phyloP scores from a whole-genome alignment of 495 filamentous ascomycete genomes.

The Penicillium arizonense region DNA sequence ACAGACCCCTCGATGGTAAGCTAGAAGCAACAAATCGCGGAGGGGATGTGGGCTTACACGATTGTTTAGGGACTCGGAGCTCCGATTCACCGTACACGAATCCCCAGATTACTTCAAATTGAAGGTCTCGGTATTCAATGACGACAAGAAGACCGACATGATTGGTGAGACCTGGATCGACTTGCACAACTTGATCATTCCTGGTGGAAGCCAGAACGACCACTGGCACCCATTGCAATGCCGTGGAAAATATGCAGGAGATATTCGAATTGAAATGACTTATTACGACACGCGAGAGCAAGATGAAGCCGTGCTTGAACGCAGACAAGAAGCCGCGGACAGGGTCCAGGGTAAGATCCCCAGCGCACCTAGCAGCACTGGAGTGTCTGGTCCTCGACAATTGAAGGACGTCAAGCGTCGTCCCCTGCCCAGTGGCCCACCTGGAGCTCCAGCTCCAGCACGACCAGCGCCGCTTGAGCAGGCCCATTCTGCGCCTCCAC shows the following conservation, averaged over 20 bases:
- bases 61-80: slow-evolving; percentile 82
- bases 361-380: slow-evolving; percentile 19
- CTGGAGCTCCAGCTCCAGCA: slow-evolving; percentile 35
- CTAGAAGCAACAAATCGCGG: slow-evolving; percentile 1
- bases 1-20: slow-evolving; percentile 93
- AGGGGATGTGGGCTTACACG: slow-evolving; percentile 22
- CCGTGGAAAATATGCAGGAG: slow-evolving; percentile 91
- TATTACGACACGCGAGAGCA: slow-evolving; percentile 91
- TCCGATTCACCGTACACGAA: slow-evolving; percentile 94
- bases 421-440: slow-evolving; percentile 73
- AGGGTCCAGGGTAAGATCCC: slow-evolving; percentile 28
- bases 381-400: slow-evolving; percentile 59
- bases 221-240: slow-evolving; percentile 85
- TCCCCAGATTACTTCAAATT: slow-evolving; percentile 92
- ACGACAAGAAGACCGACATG: slow-evolving; percentile 93
- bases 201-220: slow-evolving; percentile 88
- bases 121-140: slow-evolving; percentile 95
- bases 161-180: slow-evolving; percentile 92
- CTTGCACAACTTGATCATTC: slow-evolving; percentile 74
- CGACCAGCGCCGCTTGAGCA: slow-evolving; percentile 29
- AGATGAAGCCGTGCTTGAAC: slow-evolving; percentile 59
- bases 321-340: slow-evolving; percentile 47
- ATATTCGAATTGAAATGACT: slow-evolving; percentile 92
- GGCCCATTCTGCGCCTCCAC: slow-evolving; percentile 20
- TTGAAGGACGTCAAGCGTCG: slow-evolving; percentile 68